Conservation (phyloP, 192 early-diverging fungal genomes). For the Backusella westeae region DNA sequence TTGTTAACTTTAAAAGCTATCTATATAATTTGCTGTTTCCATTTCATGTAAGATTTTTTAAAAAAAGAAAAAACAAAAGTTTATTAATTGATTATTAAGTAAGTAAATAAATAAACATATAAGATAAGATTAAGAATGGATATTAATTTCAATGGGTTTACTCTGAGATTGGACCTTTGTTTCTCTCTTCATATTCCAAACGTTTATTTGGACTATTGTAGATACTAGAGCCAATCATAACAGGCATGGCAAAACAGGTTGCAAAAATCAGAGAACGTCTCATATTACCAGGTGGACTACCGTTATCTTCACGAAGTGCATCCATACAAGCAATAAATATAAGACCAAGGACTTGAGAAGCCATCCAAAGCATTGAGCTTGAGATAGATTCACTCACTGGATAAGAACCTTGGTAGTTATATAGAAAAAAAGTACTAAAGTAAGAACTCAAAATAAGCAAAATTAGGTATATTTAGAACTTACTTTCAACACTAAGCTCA, state of each 20-base stretch:
- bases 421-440: neutral
- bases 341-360: conserved; percentile 28
- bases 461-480: neutral
- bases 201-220: conserved; percentile 33
- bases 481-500: conserved; percentile 39
- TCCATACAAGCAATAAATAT: conserved; percentile 25
- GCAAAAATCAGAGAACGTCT: conserved; percentile 25
- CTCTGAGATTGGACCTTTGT: neutral
- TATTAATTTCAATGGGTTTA: neutral
- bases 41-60: neutral
- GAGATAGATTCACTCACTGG: conserved; percentile 31
- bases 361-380: conserved; percentile 32
- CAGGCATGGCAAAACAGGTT: conserved; percentile 13
- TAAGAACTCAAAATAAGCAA: neutral
- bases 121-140: neutral
- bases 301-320: conserved; percentile 19
- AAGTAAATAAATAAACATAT: neutral
- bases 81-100: neutral
- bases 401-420: conserved; percentile 23
- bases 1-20: too few species aligned
- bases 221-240: conserved; percentile 3
- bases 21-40: too few species aligned
- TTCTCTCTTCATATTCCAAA: conserved; percentile 27
- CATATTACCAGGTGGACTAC: conserved; percentile 27
- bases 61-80: neutral